Evolutionary conservation across 805 yeast species (phyloP), one percentile per base, ranked within the genome.

Genomic region (Candida krabiensis): DNA sequence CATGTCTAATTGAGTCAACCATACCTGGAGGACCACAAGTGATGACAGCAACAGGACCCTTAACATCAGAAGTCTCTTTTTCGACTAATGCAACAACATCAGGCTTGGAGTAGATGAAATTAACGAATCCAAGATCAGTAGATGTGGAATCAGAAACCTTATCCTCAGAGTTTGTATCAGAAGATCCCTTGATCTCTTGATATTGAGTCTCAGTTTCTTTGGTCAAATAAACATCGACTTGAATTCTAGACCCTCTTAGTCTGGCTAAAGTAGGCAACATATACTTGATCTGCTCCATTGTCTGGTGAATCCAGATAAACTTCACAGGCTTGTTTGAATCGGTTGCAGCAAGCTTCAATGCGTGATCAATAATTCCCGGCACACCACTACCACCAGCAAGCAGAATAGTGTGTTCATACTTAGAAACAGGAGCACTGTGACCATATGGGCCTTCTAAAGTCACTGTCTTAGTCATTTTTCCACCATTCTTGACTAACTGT

Each of bases 391-490:
- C 91, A 29, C 87, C 89, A 5, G 88, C 83, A 17, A 83, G 41
- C 32, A 80, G 67, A 4, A 80, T 60, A 4, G 75, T 69, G 37
- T 71, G 68, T 30, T 76, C 71, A 47, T 73, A 80, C 33, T 65
- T 62, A 15, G 61, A 61, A 12, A 77, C 61, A 2, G 80, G 74
- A 4, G 75, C 55, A 2, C 71, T 46, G 27, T 68, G 66, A 1
- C 87, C 86, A 52, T 85, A 84, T 2, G 90, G 89, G 1, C 91
- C 91, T 54, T 84, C 91, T 3, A 79, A 31, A 9, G 67, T 56
- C 8, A 70, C 53, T 15, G 57, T 59, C 35, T 68, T 60, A 13
- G 50, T 45, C 15, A 58, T 41, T 8, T 36, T 41, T 22, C 59
- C 60, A 32, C 56, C 69, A 28, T 55, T 64, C 40, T 38, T 47